Evolutionary conservation across 1,284 basidiomycete genomes (phyloP).

Genomic region (Rhodotorula sp.): DNA sequence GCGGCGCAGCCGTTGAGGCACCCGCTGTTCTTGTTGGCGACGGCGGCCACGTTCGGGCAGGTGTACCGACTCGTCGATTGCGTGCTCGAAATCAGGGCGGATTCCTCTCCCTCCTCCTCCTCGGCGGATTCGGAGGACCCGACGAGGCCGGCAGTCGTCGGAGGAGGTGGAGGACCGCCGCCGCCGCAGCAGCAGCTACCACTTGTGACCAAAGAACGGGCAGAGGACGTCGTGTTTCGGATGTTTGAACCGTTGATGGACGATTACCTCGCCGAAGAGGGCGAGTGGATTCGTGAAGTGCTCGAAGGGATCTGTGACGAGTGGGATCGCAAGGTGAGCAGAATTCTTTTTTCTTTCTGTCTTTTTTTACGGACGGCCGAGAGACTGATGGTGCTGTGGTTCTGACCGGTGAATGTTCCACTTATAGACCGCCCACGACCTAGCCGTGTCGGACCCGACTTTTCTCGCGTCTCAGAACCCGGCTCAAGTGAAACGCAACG

Average conservation of each 20-base stretch:
- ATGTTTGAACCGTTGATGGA: conserved; percentile 97
- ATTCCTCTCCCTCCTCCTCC: not conserved
- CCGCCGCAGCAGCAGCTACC: no score
- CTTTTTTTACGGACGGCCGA: not conserved
- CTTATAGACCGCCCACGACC: conserved; percentile 27
- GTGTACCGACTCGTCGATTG: conserved; percentile 80
- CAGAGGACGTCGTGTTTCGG: conserved; percentile 79
- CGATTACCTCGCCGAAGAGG: conserved; percentile 92
- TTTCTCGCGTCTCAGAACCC: conserved; percentile 86
- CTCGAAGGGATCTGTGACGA: conserved; percentile 73
- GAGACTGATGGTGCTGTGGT: not conserved
- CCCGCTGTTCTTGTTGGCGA: conserved; percentile 75
- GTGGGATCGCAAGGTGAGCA: conserved; percentile 69
- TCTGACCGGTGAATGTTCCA: no score
- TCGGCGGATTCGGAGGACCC: no score
- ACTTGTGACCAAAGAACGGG: conserved; percentile 54
- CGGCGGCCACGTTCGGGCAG: conserved; percentile 85
- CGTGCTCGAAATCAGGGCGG: conserved; percentile 55
- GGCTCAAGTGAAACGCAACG: conserved; percentile 85
- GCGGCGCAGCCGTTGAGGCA: conserved; percentile 73
- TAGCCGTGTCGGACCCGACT: conserved; percentile 50
- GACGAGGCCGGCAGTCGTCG: no score
- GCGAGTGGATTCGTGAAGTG: conserved; percentile 71
- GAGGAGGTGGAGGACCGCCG: not conserved
- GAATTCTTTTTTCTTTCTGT: not conserved